Evolutionary conservation across 1,284 basidiomycete species (phyloP).

Genomic region (Boletellus sp.): DNA sequence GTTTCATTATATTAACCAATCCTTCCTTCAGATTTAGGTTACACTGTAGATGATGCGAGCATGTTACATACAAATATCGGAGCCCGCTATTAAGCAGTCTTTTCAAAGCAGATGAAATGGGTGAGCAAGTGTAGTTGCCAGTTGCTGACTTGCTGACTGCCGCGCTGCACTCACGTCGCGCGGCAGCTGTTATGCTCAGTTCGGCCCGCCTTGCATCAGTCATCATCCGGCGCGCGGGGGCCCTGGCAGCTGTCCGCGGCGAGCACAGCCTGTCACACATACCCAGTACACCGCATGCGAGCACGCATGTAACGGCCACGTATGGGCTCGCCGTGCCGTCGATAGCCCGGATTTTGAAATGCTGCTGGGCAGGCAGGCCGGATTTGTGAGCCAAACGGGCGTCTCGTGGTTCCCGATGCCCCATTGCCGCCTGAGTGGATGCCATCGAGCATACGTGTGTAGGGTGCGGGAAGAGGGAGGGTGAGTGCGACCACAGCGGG

Average conservation of each 20-base stretch:
- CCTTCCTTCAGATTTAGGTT: too few relatives aligned
- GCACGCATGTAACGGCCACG: slow-evolving; percentile 37
- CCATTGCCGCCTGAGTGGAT: slow-evolving; percentile 75
- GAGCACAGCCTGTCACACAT: slow-evolving; percentile 25
- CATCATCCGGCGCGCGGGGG: slow-evolving; percentile 10
- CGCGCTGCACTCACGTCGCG: slow-evolving; percentile 23
- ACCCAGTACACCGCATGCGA: slow-evolving; percentile 36
- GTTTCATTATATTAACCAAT: too few relatives aligned
- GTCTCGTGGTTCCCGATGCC: slow-evolving; percentile 66
- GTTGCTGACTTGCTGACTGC: too few relatives aligned
- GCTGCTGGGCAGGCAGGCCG: slow-evolving; percentile 16
- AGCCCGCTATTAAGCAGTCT: too few relatives aligned
- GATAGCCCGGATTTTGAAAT: slow-evolving; percentile 61
- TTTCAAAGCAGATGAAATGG: too few relatives aligned
- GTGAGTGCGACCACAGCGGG: slow-evolving; percentile 54
- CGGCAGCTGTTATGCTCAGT: slow-evolving; percentile 28
- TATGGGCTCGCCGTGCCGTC: slow-evolving; percentile 56
- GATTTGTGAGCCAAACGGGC: slow-evolving; percentile 56
- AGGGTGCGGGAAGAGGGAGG: too few relatives aligned
- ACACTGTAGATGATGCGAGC: too few relatives aligned
- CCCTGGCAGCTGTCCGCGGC: slow-evolving; percentile 6
- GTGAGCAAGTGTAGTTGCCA: too few relatives aligned
- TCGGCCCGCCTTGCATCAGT: background rate
- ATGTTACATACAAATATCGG: too few relatives aligned
- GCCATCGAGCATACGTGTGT: slow-evolving; percentile 59